These are phyloP conservation scores for Penicillium manginii DNA, from an alignment of 495 filamentous ascomycete species.

Conservation along the genomic window DNA sequence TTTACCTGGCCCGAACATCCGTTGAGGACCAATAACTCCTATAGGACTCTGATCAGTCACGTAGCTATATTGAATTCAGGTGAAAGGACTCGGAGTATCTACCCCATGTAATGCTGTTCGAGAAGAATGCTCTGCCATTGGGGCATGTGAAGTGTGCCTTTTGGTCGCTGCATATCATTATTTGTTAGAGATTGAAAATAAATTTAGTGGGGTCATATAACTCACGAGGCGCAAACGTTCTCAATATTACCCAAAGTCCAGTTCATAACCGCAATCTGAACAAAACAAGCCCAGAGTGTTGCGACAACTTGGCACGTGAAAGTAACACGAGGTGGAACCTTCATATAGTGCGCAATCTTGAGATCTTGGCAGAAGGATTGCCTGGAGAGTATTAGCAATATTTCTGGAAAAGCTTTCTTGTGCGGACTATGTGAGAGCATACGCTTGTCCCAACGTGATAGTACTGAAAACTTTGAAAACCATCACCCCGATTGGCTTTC, in stretches of 20 bases:
- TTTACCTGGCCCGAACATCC: slow-evolving; percentile 62
- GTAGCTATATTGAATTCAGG: too few relatives aligned
- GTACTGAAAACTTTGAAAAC: slow-evolving; percentile 71
- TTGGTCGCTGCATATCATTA: slow-evolving; percentile 22
- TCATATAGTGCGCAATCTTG: slow-evolving; percentile 65
- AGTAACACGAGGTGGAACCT: slow-evolving; percentile 64
- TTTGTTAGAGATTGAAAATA: not conserved
- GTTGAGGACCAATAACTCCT: slow-evolving; percentile 61
- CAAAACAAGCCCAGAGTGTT: slow-evolving; percentile 60
- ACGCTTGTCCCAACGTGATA: slow-evolving; percentile 57
- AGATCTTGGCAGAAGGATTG: slow-evolving; percentile 25
- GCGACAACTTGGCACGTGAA: slow-evolving; percentile 66
- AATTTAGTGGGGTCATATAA: slow-evolving; percentile 33
- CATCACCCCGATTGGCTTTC: slow-evolving; percentile 63
- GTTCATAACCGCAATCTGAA: slow-evolving; percentile 62
- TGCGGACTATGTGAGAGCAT: not conserved
- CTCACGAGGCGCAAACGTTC: slow-evolving; percentile 56
- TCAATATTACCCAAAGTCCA: slow-evolving; percentile 60
- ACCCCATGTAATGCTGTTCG: slow-evolving; percentile 60
- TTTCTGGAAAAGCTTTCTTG: not conserved
- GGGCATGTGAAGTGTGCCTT: slow-evolving; percentile 58
- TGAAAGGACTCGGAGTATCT: not conserved
- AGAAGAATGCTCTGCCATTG: slow-evolving; percentile 62
- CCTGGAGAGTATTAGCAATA: slow-evolving; percentile 3
- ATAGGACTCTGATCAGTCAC: too few relatives aligned